Conservation (phyloP, 2,329 filamentous ascomycete species). For the Cryphonectria radicalis region DNA sequence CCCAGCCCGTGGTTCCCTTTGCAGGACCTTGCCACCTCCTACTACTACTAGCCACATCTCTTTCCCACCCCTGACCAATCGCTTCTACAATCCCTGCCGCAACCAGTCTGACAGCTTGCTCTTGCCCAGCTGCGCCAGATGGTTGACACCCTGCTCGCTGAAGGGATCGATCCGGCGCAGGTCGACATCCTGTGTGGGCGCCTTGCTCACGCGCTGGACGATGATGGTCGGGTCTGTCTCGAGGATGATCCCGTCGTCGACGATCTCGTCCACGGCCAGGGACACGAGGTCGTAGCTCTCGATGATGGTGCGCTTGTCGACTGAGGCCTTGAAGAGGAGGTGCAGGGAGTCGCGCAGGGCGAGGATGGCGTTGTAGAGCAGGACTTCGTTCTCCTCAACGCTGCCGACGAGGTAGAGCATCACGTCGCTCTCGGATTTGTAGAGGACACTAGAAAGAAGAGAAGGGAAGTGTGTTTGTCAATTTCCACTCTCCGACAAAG, state of each 20-base stretch:
- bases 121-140: conserved; percentile 92
- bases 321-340: conserved; percentile 93
- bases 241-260: conserved; percentile 94
- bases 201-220: conserved; percentile 87
- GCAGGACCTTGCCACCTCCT: neutral
- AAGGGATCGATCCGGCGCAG: conserved; percentile 88
- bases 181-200: conserved; percentile 87
- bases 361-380: conserved; percentile 92
- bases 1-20: conserved; percentile 16
- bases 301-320: conserved; percentile 96
- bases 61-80: conserved; percentile 8
- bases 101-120: conserved; percentile 88
- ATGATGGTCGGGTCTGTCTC: conserved; percentile 97
- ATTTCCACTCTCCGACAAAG: neutral
- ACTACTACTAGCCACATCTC: neutral
- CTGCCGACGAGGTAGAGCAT: conserved; percentile 94
- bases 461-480: neutral
- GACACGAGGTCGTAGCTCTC: conserved; percentile 98
- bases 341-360: conserved; percentile 89
- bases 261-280: conserved; percentile 91
- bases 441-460: conserved; percentile 64
- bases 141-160: conserved; percentile 93
- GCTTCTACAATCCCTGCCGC: conserved; percentile 73
- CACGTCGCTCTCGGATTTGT: conserved; percentile 97
- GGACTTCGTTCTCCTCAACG: conserved; percentile 93